Base-by-base conservation (phyloP, 139 green algal genomes). In the Tetradesmus obliquus region DNA sequence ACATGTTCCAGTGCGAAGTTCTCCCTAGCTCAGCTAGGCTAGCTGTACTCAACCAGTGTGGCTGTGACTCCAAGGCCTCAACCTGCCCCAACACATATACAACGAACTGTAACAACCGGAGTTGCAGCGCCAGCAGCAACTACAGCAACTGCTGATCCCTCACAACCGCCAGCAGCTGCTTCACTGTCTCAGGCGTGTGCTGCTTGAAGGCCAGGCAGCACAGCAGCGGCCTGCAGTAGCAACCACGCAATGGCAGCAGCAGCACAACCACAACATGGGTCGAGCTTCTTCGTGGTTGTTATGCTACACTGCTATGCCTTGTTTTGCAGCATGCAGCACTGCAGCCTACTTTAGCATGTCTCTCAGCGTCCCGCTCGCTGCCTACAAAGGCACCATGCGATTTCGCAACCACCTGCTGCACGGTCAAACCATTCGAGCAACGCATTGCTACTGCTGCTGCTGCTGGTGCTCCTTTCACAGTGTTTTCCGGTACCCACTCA, bases 191-290 rank as follows among this genome's bases (percentile, higher is more conserved):
- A 2, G 87, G 57, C 17, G 20, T 93, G 57, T 93, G 83, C 10
- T 93, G 80, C 76, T 93, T 92, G 1, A 96, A 76, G 0, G 93
- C 93, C 51, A 96, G 84, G 66, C 93, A 94, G 72, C 94, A 81
- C n/a, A 93, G 79, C 82, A 96, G 92, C 86, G 94, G 93, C 86
- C 90, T 94, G 71, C 22, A n/a, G 53, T 58, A 58, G 2, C 6
- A 22, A n/a, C 45, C 1, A 32, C 6, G 19, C n/a, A 54, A 85
- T 10, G 15, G 62, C 32, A 79, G 84, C 84, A 82, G 84, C 13
- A 53, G 24, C 32, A 74, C 2, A 7, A 84, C 2, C 79, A 51
- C 32, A 45, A 45, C 32, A 45, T 45, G 32, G 32, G 32, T 45
- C n/a, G n/a, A n/a, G n/a, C n/a, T 22, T 8, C 15, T 82, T 8